phyloP scores from a whole-genome alignment of 2,329 filamentous ascomycete genomes.

The Monilinia fructicola region DNA sequence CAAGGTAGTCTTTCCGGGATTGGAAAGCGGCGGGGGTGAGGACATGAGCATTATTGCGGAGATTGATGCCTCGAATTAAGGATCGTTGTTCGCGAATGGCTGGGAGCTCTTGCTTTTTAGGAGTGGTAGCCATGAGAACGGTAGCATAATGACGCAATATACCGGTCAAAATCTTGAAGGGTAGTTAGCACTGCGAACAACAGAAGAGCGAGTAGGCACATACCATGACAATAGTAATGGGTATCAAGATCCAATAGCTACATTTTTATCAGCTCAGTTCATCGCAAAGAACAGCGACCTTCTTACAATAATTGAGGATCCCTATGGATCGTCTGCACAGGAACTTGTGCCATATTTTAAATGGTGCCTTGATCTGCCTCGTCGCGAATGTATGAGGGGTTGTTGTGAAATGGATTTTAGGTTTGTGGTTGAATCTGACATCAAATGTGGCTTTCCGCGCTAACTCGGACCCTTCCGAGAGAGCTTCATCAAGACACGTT shows the following conservation, averaged over 20 bases:
- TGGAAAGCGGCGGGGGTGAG: slow-evolving; percentile 78
- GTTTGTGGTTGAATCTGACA: slow-evolving; percentile 26
- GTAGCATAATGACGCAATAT: slow-evolving; percentile 95
- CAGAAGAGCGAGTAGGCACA: slow-evolving; percentile 23
- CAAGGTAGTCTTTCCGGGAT: slow-evolving; percentile 75
- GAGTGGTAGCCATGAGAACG: slow-evolving; percentile 61
- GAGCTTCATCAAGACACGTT: slow-evolving; percentile 39
- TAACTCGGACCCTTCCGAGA: slow-evolving; percentile 26
- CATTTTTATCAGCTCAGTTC: slow-evolving; percentile 34
- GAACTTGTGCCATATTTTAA: slow-evolving; percentile 73
- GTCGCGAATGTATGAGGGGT: slow-evolving; percentile 15
- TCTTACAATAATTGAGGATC: slow-evolving; percentile 97
- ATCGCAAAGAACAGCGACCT: slow-evolving; percentile 26
- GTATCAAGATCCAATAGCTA: slow-evolving; percentile 98
- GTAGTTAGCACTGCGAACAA: slow-evolving; percentile 1
- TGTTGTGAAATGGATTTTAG: slow-evolving; percentile 14
- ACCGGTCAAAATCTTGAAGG: slow-evolving; percentile 75
- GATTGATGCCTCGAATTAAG: slow-evolving; percentile 78
- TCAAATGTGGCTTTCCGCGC: slow-evolving; percentile 37
- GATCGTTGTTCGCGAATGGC: slow-evolving; percentile 83
- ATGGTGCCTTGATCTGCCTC: not conserved
- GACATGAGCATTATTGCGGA: slow-evolving; percentile 78
- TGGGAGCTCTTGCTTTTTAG: slow-evolving; percentile 58
- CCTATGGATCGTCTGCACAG: slow-evolving; percentile 93
- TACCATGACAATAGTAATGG: slow-evolving; percentile 97